Evolutionary conservation across 176 grass and related monocot genomes (phyloP).

Genomic region (Otatea glauca): DNA sequence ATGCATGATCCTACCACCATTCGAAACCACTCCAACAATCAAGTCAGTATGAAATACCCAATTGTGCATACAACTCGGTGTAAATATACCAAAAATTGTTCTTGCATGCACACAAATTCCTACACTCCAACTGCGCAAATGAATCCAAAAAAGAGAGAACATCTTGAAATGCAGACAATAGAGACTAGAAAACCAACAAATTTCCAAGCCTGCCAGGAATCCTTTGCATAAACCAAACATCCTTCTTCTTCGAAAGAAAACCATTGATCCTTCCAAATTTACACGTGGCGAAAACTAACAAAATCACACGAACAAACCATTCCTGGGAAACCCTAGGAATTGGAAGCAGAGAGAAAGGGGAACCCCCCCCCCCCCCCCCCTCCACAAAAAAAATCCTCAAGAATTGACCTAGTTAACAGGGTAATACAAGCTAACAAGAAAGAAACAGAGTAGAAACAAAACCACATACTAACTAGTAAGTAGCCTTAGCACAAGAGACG

Average conservation of each 20-base stretch:
- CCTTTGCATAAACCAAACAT: background rate
- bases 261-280: background rate
- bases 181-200: background rate
- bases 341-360: background rate
- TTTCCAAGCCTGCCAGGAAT: background rate
- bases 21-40: background rate
- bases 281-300: background rate
- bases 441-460: background rate
- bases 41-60: background rate
- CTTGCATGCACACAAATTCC: background rate
- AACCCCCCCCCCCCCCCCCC: background rate
- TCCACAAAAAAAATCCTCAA: too few species aligned
- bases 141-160: background rate
- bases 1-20: background rate
- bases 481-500: background rate
- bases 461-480: background rate
- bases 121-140: background rate
- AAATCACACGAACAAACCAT: background rate
- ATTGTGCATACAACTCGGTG: background rate
- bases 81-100: background rate
- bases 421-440: slow-evolving; percentile 4
- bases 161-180: background rate
- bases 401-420: slow-evolving; percentile 14
- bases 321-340: background rate
- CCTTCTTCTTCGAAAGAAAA: background rate